A percentile compares a stretch with the other conserved stretches of the same genome.
phyloP scores from a whole-genome alignment of 2,329 filamentous ascomycete genomes.

The Dendryphion nanum region DNA sequence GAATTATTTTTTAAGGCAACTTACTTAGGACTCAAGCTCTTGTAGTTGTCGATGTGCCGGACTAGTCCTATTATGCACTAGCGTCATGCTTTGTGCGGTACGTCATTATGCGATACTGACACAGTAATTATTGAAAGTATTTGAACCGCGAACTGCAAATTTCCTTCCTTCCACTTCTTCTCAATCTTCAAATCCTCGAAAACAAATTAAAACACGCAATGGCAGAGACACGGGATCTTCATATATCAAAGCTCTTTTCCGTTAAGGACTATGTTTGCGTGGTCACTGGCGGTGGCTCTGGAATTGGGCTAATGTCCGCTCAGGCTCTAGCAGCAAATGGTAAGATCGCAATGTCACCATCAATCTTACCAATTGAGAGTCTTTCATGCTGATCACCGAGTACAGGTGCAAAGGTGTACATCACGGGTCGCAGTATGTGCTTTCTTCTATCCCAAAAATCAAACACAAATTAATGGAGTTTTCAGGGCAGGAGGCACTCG shows the following conservation, averaged over 20 bases:
- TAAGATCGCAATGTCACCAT: slow-evolving; percentile 13
- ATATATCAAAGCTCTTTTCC: slow-evolving; percentile 53
- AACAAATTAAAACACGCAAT: too few relatives aligned
- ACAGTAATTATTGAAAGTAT: too few relatives aligned
- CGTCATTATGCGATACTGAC: too few relatives aligned
- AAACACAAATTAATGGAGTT: slow-evolving; percentile 3
- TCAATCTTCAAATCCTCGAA: too few relatives aligned
- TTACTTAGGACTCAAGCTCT: too few relatives aligned
- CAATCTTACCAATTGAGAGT: neutral
- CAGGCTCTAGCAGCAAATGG: slow-evolving; percentile 59
- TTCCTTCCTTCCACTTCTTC: too few relatives aligned
- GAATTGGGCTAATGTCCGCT: slow-evolving; percentile 64
- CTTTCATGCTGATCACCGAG: neutral
- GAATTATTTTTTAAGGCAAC: too few relatives aligned
- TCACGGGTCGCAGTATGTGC: slow-evolving; percentile 51
- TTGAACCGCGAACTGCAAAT: too few relatives aligned
- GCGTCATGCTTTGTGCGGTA: too few relatives aligned
- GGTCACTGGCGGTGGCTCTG: slow-evolving; percentile 61
- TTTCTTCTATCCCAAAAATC: slow-evolving; percentile 2
- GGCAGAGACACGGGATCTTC: slow-evolving; percentile 48
- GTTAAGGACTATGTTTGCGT: slow-evolving; percentile 57
- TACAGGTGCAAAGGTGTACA: slow-evolving; percentile 59
- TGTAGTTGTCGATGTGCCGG: too few relatives aligned
- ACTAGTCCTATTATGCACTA: too few relatives aligned
- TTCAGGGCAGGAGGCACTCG: slow-evolving; percentile 42